Evolutionary conservation across 179 eudicot genomes (phyloP), one percentile per base, ranked within the genome.

Genomic region (Sideroxylon spinosum): DNA sequence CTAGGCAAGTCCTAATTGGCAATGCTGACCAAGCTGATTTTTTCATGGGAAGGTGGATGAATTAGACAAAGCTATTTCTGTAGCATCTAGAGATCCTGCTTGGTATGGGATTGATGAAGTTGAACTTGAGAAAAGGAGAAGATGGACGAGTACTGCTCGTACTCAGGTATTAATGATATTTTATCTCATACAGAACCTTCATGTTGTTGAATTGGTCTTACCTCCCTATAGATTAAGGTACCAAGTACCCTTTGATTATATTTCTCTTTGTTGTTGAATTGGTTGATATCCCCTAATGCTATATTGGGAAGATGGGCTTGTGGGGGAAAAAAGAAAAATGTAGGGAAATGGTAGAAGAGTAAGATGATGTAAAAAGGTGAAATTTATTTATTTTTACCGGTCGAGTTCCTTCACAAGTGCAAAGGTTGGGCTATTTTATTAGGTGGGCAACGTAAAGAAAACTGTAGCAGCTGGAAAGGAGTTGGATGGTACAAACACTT

Each of bases 31-130:
- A 67, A 68, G 16, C 9, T 78, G 44, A 57, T 76, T 86, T 90
- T 76, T 78, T 88, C 89, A 89, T 90, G 82, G 94, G 86, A 90
- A 91, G 97, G 91, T 93, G 84, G 96, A 91, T 88, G 97, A 90
- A 78, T 85, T 91, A 87, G 97, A 89, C 86, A 93, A 90, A 81
- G 86, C 98, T 14, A 85, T 93, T 80, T 10, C 89, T 66, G 95
- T 93, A 46, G 93, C 98, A 73, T 84, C 91, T 8, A 87, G 87
- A 78, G 89, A 93, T 72, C 98, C 92, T 83, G 76, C 88, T 59
- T 80, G 68, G 75, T 92, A 88, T 84, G 93, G 93, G 23, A 89
- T 93, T 77, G 80, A 81, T 84, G 87, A 85, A 64, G 84, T 72
- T 44, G 97, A 93, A 84, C 92, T 93, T 77, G 94, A 90, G 44